Evolutionary conservation across 75 land plant species (phyloP).

Genomic region (Sequoia sempervirens): DNA sequence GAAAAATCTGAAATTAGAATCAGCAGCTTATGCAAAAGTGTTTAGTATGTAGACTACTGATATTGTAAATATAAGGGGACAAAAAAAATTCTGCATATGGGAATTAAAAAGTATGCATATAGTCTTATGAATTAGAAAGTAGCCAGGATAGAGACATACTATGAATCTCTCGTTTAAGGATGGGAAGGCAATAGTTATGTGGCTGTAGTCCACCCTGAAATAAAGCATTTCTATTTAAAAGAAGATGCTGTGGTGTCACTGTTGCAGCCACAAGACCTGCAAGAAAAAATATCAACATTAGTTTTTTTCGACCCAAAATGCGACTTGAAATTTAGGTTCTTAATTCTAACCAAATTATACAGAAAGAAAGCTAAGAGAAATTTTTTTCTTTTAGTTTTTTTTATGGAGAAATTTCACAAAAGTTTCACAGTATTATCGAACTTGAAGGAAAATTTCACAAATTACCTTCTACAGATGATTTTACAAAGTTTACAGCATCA

Average conservation of each 20-base stretch:
- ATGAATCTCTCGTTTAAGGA: conserved; percentile 87
- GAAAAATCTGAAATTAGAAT: no score
- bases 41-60: background rate
- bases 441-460: background rate
- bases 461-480: conserved; percentile 54
- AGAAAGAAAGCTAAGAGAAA: conserved; percentile 4
- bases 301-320: background rate
- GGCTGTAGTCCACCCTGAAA: conserved; percentile 96
- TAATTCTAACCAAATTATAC: background rate
- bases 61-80: background rate
- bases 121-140: background rate
- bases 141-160: conserved; percentile 33
- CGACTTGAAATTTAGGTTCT: background rate
- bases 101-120: background rate
- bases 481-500: conserved; percentile 84
- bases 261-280: conserved; percentile 83
- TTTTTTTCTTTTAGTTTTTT: no score
- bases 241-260: conserved; percentile 92
- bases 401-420: background rate
- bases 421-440: background rate
- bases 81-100: background rate
- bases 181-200: conserved; percentile 92
- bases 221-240: conserved; percentile 79
- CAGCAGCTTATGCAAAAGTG: background rate
- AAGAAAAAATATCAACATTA: background rate